Conservation (phyloP, 2,329 filamentous ascomycete species). For the Cordyceps tenuipes region DNA sequence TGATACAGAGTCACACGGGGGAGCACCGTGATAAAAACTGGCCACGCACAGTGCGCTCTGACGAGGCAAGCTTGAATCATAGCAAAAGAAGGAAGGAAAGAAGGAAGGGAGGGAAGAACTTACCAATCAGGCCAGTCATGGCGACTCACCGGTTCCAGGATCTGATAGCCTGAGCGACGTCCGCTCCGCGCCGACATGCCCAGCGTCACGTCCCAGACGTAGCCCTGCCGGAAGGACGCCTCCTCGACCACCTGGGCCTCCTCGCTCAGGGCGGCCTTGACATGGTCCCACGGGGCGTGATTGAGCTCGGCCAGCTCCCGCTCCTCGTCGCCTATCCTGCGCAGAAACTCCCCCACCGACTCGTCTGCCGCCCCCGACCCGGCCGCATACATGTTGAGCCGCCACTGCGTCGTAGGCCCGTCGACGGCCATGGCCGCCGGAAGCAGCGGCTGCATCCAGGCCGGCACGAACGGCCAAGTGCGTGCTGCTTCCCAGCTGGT, state of each 20-base stretch:
- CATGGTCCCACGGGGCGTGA: slow-evolving; percentile 28
- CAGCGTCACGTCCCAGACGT: slow-evolving; percentile 31
- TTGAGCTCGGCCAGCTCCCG: slow-evolving; percentile 19
- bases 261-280: slow-evolving; percentile 24
- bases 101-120: too few relatives aligned
- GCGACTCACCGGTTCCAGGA: slow-evolving; percentile 23
- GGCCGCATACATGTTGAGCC: slow-evolving; percentile 27
- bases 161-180: slow-evolving; percentile 15
- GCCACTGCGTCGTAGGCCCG: slow-evolving; percentile 28
- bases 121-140: slow-evolving; percentile 32
- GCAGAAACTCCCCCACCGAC: slow-evolving; percentile 21
- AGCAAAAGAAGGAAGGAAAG: too few relatives aligned
- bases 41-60: neutral
- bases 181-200: slow-evolving; percentile 18
- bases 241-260: slow-evolving; percentile 24
- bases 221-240: slow-evolving; percentile 28
- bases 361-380: slow-evolving; percentile 16
- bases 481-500: slow-evolving; percentile 27
- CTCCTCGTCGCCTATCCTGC: slow-evolving; percentile 20
- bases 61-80: neutral
- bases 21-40: neutral
- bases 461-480: slow-evolving; percentile 30
- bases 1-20: neutral
- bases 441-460: slow-evolving; percentile 26
- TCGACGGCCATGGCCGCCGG: slow-evolving; percentile 30